Percentiles rank a stretch among this genome's conserved stretches.
Evolutionary conservation across 768 basidiomycete genomes (phyloP).

Genomic region (Mycena belliarum): DNA sequence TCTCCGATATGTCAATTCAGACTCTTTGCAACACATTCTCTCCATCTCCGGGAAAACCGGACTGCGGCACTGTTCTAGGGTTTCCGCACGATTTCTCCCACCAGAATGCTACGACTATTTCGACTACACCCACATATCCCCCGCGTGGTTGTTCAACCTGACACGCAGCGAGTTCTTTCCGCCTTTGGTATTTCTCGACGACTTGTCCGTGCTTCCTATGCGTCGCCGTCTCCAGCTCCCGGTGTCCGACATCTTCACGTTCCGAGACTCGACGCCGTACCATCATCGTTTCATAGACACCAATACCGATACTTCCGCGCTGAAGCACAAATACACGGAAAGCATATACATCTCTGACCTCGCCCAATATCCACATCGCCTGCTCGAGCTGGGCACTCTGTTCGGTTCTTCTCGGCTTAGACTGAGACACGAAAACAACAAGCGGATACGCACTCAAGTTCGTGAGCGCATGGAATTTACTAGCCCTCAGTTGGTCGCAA

Average conservation of each 20-base stretch:
- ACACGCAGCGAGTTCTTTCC: constrained; percentile 37
- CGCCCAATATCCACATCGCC: constrained; percentile 40
- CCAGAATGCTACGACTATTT: constrained; percentile 63
- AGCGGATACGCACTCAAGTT: constrained; percentile 44
- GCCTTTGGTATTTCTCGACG: constrained; percentile 49
- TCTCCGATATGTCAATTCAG: constrained; percentile 58
- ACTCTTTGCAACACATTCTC: constrained; percentile 47
- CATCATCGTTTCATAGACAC: constrained; percentile 65
- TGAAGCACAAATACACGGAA: constrained; percentile 41
- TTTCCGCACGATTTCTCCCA: constrained; percentile 38
- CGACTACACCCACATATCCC: constrained; percentile 64
- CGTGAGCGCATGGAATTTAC: constrained; percentile 59
- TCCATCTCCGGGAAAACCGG: constrained; percentile 53
- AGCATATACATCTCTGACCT: constrained; percentile 46
- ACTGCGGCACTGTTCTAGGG: constrained; percentile 48
- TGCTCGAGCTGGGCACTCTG: constrained; percentile 72
- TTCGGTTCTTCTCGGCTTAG: constrained; percentile 75
- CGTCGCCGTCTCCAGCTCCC: constrained; percentile 38
- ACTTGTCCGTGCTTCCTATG: constrained; percentile 53
- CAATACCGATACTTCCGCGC: constrained; percentile 24
- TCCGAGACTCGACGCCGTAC: constrained; percentile 62
- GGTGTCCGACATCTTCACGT: constrained; percentile 39
- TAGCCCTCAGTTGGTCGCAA: constrained; percentile 46
- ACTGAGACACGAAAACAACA: constrained; percentile 42
- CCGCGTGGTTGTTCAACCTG: constrained; percentile 71